These are phyloP conservation scores for Globisporangium abappressorium DNA, from an alignment of 352 stramenopile genomes.

Conservation along the genomic window DNA sequence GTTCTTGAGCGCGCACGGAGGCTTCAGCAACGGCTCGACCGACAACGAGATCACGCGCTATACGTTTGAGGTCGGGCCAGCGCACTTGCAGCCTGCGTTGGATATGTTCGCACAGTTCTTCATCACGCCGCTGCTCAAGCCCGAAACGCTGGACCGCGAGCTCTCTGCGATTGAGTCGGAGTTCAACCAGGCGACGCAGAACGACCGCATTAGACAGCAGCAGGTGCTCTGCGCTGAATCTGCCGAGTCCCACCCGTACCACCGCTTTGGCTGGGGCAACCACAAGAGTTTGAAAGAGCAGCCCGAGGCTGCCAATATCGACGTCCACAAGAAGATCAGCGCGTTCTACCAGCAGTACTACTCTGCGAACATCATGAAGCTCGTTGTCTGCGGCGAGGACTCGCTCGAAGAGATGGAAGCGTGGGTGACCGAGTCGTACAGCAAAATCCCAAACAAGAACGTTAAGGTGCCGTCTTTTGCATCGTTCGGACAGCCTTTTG, in stretches of 20 bases:
- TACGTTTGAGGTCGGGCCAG: constrained; percentile 89
- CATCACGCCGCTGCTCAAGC: constrained; percentile 84
- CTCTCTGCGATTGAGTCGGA: constrained; percentile 87
- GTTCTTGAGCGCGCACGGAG: constrained; percentile 87
- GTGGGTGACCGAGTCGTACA: constrained; percentile 64
- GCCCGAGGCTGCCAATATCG: constrained; percentile 35
- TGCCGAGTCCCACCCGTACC: constrained; percentile 60
- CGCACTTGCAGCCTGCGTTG: constrained; percentile 59
- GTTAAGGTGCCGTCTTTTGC: constrained; percentile 42
- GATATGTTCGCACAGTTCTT: constrained; percentile 96
- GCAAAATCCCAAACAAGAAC: constrained; percentile 55
- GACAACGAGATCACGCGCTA: constrained; percentile 93
- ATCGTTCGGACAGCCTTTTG: constrained; percentile 47
- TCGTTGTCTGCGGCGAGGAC: constrained; percentile 78
- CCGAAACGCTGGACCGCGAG: constrained; percentile 77
- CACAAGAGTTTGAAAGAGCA: constrained; percentile 58
- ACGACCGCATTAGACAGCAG: constrained; percentile 63
- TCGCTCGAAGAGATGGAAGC: constrained; percentile 63
- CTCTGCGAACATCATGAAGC: constrained; percentile 83
- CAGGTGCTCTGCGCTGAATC: constrained; percentile 77
- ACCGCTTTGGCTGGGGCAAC: constrained; percentile 86
- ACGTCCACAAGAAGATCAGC: constrained; percentile 60
- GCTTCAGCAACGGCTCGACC: constrained; percentile 91
- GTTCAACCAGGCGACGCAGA: constrained; percentile 79
- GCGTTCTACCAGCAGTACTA: constrained; percentile 73